Conservation (phyloP, 2,329 filamentous ascomycete species). For the Periconia sp. region DNA sequence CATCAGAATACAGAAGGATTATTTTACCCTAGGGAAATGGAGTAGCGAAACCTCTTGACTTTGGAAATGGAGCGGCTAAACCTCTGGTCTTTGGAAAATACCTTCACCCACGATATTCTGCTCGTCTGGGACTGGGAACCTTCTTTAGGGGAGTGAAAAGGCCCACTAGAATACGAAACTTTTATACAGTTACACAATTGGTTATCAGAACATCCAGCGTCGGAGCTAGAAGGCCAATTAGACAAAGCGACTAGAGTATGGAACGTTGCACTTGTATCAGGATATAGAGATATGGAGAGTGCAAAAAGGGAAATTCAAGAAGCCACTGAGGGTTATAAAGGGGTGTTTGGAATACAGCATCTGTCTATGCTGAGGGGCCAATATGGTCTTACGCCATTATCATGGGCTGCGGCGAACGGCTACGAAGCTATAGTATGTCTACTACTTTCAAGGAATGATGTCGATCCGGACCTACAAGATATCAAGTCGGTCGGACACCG, state of each 20-base stretch:
- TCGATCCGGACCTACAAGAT: too few species aligned
- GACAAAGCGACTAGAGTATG: background rate
- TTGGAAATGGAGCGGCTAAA: background rate
- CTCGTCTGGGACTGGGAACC: background rate
- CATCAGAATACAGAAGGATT: background rate
- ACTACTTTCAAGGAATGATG: too few species aligned
- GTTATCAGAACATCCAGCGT: background rate
- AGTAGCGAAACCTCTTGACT: too few species aligned
- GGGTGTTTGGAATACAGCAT: conserved; percentile 1
- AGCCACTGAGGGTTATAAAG: background rate
- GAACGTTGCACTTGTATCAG: background rate
- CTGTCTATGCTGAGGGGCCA: background rate
- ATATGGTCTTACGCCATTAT: background rate
- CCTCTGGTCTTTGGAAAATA: background rate
- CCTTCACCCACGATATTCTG: background rate
- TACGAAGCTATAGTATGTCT: too few species aligned
- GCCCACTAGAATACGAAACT: background rate
- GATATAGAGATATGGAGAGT: background rate
- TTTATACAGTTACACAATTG: background rate
- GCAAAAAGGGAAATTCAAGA: background rate
- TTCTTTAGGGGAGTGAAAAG: background rate
- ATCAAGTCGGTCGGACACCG: too few species aligned
- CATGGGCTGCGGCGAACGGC: background rate
- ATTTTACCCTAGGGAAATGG: too few species aligned
- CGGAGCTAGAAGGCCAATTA: background rate